Conservation (phyloP, 192 early-diverging fungal genomes). For the Dissophora ornata region DNA sequence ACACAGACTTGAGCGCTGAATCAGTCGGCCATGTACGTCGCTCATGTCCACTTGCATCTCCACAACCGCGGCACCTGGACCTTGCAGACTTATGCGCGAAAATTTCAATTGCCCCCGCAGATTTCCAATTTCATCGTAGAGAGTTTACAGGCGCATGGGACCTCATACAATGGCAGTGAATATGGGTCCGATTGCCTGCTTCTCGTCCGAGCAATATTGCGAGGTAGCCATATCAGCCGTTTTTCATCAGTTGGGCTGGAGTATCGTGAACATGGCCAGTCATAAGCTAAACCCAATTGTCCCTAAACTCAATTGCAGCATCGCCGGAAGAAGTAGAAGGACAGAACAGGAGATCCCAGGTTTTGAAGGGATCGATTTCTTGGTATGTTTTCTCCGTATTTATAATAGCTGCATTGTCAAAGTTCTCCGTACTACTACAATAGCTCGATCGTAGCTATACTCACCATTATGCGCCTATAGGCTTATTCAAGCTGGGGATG, state of each 20-base stretch:
- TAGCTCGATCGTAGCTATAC: too few species aligned
- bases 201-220: constrained; percentile 27
- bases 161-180: neutral
- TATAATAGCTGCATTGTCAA: neutral
- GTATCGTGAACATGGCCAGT: neutral
- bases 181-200: constrained; percentile 6
- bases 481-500: constrained; percentile 32
- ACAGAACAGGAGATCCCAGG: constrained; percentile 14
- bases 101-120: constrained; percentile 5
- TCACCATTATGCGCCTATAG: neutral
- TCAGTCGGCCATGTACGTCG: constrained; percentile 15
- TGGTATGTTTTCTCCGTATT: constrained; percentile 20
- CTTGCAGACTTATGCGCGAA: too few species aligned
- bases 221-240: constrained; percentile 16
- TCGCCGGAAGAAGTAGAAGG: constrained; percentile 37
- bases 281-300: neutral
- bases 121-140: constrained; percentile 28
- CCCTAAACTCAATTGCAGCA: constrained; percentile 3
- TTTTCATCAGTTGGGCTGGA: neutral
- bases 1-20: constrained; percentile 8
- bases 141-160: constrained; percentile 2
- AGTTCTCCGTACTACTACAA: neutral
- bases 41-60: too few species aligned
- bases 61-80: too few species aligned
- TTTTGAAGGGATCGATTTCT: constrained; percentile 31